phyloP scores from a whole-genome alignment of 108 stramenopile genomes.

The Heterococcus sp. region DNA sequence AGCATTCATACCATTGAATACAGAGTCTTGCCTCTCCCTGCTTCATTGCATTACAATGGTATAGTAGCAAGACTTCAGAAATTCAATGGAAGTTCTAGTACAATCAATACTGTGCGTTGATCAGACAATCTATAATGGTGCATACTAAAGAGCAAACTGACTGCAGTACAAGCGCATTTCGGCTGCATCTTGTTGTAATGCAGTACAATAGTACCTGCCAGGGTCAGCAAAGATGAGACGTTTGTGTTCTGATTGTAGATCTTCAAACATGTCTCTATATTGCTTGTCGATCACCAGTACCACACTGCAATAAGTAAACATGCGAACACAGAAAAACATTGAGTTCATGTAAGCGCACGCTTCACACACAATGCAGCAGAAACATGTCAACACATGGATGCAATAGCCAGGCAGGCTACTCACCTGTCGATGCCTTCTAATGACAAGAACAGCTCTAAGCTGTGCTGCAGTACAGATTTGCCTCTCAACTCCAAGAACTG shows the following conservation, averaged over 20 bases:
- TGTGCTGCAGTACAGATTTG: constrained; percentile 78
- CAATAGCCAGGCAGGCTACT: constrained; percentile 30
- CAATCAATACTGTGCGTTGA: no score
- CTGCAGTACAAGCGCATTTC: no score
- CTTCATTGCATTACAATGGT: no score
- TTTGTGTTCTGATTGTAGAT: constrained; percentile 61
- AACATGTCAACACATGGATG: neutral
- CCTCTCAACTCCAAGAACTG: constrained; percentile 77
- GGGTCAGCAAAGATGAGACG: constrained; percentile 82
- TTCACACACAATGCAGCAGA: neutral
- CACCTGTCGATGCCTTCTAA: constrained; percentile 57
- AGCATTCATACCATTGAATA: constrained; percentile 75
- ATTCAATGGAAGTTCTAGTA: no score
- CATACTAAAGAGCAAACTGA: no score
- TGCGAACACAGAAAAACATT: neutral
- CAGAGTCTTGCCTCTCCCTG: constrained; percentile 85
- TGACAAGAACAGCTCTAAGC: constrained; percentile 76
- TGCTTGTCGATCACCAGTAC: constrained; percentile 82
- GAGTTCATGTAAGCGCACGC: neutral
- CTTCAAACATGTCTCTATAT: constrained; percentile 76
- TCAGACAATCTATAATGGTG: no score
- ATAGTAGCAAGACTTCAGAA: no score
- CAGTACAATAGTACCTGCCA: no score
- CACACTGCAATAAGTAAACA: constrained; percentile 49
- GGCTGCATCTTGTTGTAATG: no score